Evolutionary conservation across 768 basidiomycete genomes (phyloP).

Genomic region (Amanita polypyramis): DNA sequence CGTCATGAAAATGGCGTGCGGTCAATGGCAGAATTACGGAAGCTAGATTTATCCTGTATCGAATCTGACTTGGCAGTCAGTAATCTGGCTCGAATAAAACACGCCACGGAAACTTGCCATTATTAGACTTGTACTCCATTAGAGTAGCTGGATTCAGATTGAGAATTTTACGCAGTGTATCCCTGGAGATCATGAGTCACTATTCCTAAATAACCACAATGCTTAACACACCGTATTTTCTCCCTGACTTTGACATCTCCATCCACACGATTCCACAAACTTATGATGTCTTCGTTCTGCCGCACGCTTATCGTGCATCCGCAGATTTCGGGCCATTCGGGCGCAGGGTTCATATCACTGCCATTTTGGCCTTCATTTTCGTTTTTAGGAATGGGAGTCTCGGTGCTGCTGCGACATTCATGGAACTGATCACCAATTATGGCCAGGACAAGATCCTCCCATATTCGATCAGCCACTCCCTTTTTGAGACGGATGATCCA

Average conservation of each 20-base stretch:
- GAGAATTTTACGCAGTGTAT: constrained; percentile 68
- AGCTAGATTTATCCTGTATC: constrained; percentile 82
- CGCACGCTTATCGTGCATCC: constrained; percentile 93
- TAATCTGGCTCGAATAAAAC: not conserved
- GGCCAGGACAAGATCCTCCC: constrained; percentile 84
- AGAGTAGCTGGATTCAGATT: constrained; percentile 67
- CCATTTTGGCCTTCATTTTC: constrained; percentile 24
- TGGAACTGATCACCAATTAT: constrained; percentile 89
- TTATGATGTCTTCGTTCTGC: constrained; percentile 89
- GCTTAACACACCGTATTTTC: constrained; percentile 59
- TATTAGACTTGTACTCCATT: constrained; percentile 95
- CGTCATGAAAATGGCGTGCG: constrained; percentile 25
- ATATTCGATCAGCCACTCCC: constrained; percentile 80
- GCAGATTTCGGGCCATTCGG: constrained; percentile 77
- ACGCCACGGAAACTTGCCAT: constrained; percentile 35
- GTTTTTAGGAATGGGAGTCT: constrained; percentile 17
- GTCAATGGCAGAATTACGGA: constrained; percentile 56
- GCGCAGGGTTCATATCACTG: constrained; percentile 22
- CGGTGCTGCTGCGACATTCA: constrained; percentile 35
- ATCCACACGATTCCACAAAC: constrained; percentile 85
- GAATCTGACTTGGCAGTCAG: constrained; percentile 44
- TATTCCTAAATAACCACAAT: not conserved
- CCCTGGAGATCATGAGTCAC: constrained; percentile 33
- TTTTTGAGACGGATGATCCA: constrained; percentile 93
- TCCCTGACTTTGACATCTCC: constrained; percentile 67